Conservation (phyloP, 495 filamentous ascomycete genomes). For the Chaetomium cochliodes region DNA sequence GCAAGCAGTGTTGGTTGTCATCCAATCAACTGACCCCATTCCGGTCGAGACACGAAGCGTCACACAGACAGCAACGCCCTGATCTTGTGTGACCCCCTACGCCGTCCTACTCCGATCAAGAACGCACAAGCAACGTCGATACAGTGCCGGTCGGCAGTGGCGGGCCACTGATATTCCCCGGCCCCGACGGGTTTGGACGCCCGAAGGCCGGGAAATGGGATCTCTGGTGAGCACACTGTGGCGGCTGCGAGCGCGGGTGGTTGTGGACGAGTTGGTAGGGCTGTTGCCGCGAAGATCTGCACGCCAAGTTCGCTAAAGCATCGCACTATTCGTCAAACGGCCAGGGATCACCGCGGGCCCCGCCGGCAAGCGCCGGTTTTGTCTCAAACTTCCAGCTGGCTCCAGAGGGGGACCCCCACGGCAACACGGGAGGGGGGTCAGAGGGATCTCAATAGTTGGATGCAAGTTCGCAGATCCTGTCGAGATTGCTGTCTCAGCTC, state of each 20-base stretch:
- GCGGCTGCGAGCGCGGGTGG: neutral
- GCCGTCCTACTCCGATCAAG: neutral
- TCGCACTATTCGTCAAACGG: neutral
- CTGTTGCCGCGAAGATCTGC: conserved; percentile 3
- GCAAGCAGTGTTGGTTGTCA: neutral
- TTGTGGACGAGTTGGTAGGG: neutral
- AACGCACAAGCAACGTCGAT: neutral
- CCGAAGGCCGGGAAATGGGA: too few species aligned
- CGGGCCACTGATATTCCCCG: too few species aligned
- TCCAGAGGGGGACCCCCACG: neutral
- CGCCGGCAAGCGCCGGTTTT: neutral
- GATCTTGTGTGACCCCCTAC: neutral
- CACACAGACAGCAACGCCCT: neutral
- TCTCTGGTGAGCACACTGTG: neutral
- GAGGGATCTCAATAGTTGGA: neutral
- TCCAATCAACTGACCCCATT: neutral
- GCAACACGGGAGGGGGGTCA: neutral
- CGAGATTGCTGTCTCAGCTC: neutral
- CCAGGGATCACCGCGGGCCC: neutral
- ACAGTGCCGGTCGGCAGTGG: neutral
- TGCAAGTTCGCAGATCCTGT: conserved; percentile 6
- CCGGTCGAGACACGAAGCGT: neutral
- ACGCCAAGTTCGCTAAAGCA: neutral
- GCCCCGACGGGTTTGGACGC: too few species aligned
- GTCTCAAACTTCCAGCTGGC: neutral